Conservation (phyloP, 1,284 basidiomycete species). For the Puccinia horiana region DNA sequence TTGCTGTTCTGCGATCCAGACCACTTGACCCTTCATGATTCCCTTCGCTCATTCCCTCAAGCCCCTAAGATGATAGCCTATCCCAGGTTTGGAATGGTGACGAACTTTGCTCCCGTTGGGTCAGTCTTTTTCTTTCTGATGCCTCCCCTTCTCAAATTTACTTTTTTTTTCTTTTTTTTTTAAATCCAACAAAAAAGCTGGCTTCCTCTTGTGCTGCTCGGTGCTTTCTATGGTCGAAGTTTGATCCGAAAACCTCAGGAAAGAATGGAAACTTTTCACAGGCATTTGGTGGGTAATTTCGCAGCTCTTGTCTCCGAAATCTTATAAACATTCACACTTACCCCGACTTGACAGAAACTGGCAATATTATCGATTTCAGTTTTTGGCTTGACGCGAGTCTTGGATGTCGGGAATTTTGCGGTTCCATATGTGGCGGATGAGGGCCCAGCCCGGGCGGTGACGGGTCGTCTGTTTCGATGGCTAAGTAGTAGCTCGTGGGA, state of each 20-base stretch:
- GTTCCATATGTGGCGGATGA: conserved; percentile 11
- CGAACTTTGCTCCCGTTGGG: conserved; percentile 40
- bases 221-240: conserved; percentile 25
- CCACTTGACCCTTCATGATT: background rate
- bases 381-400: conserved; percentile 5
- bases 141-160: background rate
- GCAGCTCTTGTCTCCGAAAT: background rate
- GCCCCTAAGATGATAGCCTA: conserved; percentile 35
- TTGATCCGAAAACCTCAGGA: conserved; percentile 24
- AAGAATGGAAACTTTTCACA: background rate
- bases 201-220: conserved; percentile 35
- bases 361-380: background rate
- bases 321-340: background rate
- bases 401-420: conserved; percentile 20
- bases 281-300: conserved; percentile 5
- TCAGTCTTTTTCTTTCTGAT: background rate
- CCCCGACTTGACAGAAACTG: conserved; percentile 5
- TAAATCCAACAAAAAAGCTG: background rate
- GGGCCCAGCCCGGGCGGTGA: background rate
- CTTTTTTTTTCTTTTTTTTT: background rate
- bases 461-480: conserved; percentile 13
- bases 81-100: conserved; percentile 27
- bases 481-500: conserved; percentile 13
- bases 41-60: background rate
- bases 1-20: background rate